Base-by-base conservation (phyloP, 495 filamentous ascomycete species). In the Annulohypoxylon nitens region DNA sequence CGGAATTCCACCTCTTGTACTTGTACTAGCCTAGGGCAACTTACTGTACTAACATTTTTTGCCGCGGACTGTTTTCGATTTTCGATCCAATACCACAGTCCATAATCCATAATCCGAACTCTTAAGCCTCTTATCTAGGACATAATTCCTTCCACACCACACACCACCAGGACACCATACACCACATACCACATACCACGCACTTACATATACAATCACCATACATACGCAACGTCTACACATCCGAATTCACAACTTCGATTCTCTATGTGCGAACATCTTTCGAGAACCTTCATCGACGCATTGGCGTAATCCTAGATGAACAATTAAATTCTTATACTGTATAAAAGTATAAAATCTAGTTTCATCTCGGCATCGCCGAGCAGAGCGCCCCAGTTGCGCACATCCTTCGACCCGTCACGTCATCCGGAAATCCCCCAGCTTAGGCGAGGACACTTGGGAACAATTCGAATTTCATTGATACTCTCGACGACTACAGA, bases 21-120 rank as follows among this genome's bases (percentile, higher is more conserved):
- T 67, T 70, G 48, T 55, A 62, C 66, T 64, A 65, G 47, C 16
- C 62, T 69, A 74, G 70, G 70, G 60, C 64, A 62, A 64, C 70
- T 73, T 73, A 68, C 67, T 69, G 71, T 70, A 70, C 59, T 58
- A 60, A 71, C 70, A 71, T 30, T 70, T 78, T 60, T 78, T 73
- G 76, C 74, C 73, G 76, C 71, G 76, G 70, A 72, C 53, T 62
- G 63, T 78, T 75, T 72, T 74, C 75, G 50, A 71, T 64, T 75
- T 71, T 73, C 75, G 51, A 71, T 64, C 59, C 45, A 59, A 47
- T 70, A 43, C 57, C 36, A 43, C 57, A 14, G 37, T 41, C 54
- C 51, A 55, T 55, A 37, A 67, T 51, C 54, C 51, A 55, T 55
- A 37, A 64, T 51, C 51, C 57, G 53, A 48, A 36, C 33, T 60